Conservation (phyloP, 208 protist genomes). For the Crithidia sp. region DNA sequence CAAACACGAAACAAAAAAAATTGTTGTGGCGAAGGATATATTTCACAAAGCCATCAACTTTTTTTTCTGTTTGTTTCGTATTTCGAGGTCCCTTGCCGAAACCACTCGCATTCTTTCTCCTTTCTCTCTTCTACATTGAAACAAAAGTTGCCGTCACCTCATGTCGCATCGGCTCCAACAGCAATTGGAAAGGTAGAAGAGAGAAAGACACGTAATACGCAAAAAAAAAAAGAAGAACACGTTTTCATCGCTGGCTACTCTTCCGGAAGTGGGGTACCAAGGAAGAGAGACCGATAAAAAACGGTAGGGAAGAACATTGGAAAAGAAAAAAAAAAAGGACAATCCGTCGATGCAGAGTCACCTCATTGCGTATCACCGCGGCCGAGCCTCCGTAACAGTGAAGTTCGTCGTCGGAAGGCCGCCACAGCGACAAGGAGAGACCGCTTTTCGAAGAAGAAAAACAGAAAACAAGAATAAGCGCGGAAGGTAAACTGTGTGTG, state of each 20-base stretch:
- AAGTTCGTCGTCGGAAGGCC: slow-evolving; percentile 20
- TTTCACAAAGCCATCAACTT: too few species aligned
- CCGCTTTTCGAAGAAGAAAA: background rate
- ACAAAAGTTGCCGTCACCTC: too few species aligned
- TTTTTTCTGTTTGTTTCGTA: too few species aligned
- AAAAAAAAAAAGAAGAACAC: background rate
- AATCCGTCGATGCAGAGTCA: background rate
- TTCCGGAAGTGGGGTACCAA: background rate
- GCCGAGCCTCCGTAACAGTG: slow-evolving; percentile 16
- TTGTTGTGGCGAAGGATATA: too few species aligned
- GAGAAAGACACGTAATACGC: background rate
- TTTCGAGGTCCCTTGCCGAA: too few species aligned
- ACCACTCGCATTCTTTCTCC: too few species aligned
- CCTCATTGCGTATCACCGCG: slow-evolving; percentile 4
- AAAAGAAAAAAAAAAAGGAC: background rate
- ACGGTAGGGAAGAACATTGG: background rate
- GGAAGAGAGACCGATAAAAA: slow-evolving; percentile 1
- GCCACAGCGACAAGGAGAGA: slow-evolving; percentile 4
- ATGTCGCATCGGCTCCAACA: too few species aligned
- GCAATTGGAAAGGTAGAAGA: too few species aligned
- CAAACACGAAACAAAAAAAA: too few species aligned
- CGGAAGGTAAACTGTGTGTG: background rate
- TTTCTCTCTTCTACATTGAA: too few species aligned
- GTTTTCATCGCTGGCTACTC: slow-evolving; percentile 12
- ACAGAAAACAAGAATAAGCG: slow-evolving; percentile 5